Evolutionary conservation across 176 grass and related monocot genomes (phyloP), one percentile per base, ranked within the genome.

Genomic region (Avena sativa): DNA sequence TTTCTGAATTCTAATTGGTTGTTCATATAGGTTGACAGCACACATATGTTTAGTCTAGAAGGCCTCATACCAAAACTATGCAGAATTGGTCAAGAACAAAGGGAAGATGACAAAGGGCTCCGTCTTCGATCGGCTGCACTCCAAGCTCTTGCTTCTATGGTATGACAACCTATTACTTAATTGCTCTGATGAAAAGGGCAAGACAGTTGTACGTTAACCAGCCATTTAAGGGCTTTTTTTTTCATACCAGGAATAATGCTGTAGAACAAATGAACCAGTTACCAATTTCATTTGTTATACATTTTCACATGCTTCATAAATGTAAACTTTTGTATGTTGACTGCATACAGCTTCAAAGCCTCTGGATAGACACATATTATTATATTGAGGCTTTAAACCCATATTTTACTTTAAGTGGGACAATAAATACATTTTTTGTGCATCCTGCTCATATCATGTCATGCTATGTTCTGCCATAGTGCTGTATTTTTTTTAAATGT

Each of bases 31-130:
- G 97, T 96, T 85, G 92, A 94, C 43, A 94, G 91, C 62, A 91
- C 97, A 50, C 93, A 99, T 81, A 99, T 99, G 97, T 96, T 93
- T 88, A 94, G 91, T 79, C 71, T 99, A 74, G 97, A 99, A 94
- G 92, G 97, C 34, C 76, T 99, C 8, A 94, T 94, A 83, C 89
- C 97, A 67, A 99, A 94, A 79, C 92, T 99, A 88, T 99, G 97
- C 85, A 84, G 93, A 85, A 90, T 99, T 87, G 91, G 89, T 87
- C 89, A 91, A 81, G 82, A 92, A 71, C 80, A 86, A 82, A 92
- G 91, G 84, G 88, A 89, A 89, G 91, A 93, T 92, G 83, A 93
- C 62, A 88, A 85, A 84, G 93, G 85, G 69, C 80, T 99, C 21
- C 67, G 74, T 52, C 88, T 96, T 59, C 87, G 89, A 76, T 94